Base-by-base conservation (phyloP, 768 basidiomycete species). In the Lactarius indigo region DNA sequence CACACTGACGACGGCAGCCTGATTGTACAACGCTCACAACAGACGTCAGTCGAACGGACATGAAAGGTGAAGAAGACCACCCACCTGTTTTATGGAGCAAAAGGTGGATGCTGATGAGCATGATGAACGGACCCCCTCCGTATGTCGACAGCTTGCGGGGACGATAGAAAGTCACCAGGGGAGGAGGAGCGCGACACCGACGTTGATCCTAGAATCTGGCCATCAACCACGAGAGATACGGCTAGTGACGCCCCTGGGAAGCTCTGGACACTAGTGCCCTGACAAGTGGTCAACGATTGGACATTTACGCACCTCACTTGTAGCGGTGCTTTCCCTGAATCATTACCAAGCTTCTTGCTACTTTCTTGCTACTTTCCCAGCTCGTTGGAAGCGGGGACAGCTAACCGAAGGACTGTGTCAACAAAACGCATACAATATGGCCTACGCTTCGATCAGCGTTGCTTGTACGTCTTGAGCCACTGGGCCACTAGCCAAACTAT, bases 271-370 rank as follows among this genome's bases (percentile, higher is more conserved):
- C 37, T 37, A 39, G 12, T 17, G 5, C 82, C 75, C 93, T 94
- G 73, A 1, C 52, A 33, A 18, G n/a, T n/a, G n/a, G 44, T 15
- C 20, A 44, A 26, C 35, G 28, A 65, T 41, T 28, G 42, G 63
- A n/a, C 47, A 12, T 26, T 33, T 13, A 56, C 73, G 54, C 73
- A 93, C 91, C 90, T 94, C 98, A 42, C 95, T 94, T 8, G 96
- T 94, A n/a, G 96, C 96, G 0, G 92, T 94, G 74, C 92, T 95
- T 0, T 96, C 96, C 0, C 96, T 96, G 73, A 98, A 98, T 96
- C 96, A 98, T 76, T 94, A 90, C 96, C 96, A 1, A 97, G 83
- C 71, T 95, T 90, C 74, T 97, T 96, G 0, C 96, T 96, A 0
- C 92, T 91, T 95, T 90, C 74, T 97, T 96, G 0, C 96, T 96